phyloP scores from a whole-genome alignment of 2,329 filamentous ascomycete species.

The Chrysosporium queenslandicum region DNA sequence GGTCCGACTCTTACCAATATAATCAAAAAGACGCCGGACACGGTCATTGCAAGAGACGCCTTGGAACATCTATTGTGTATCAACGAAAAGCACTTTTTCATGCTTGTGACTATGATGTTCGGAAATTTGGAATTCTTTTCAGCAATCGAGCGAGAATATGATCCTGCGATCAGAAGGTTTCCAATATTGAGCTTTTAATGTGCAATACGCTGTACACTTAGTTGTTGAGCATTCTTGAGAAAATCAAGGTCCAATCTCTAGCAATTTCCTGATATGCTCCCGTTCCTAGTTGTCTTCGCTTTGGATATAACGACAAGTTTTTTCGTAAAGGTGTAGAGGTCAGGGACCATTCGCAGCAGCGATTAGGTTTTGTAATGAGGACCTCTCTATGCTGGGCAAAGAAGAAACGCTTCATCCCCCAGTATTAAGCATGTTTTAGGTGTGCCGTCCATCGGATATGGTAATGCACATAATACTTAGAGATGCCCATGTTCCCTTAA shows the following conservation, averaged over 20 bases:
- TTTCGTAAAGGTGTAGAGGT: no score
- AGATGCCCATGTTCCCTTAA: no score
- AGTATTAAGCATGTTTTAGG: no score
- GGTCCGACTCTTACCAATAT: constrained; percentile 3
- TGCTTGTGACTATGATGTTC: neutral
- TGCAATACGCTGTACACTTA: constrained; percentile 9
- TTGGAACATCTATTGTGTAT: neutral
- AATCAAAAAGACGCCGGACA: neutral
- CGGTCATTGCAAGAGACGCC: neutral
- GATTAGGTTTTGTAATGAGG: no score
- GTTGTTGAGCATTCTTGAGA: neutral
- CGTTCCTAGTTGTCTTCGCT: no score
- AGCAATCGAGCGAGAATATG: neutral
- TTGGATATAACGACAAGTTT: no score
- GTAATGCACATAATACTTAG: no score
- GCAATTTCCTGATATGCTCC: neutral
- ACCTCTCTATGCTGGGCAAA: no score
- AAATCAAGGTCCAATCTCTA: constrained; percentile 2
- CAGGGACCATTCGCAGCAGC: no score
- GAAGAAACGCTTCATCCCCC: no score
- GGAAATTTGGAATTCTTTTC: neutral
- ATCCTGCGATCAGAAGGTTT: constrained; percentile 2
- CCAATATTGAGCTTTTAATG: neutral
- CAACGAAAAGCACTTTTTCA: constrained; percentile 2
- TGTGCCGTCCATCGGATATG: no score